Conservation (phyloP, 2,329 filamentous ascomycete species). For the Talaromyces funiculosus region DNA sequence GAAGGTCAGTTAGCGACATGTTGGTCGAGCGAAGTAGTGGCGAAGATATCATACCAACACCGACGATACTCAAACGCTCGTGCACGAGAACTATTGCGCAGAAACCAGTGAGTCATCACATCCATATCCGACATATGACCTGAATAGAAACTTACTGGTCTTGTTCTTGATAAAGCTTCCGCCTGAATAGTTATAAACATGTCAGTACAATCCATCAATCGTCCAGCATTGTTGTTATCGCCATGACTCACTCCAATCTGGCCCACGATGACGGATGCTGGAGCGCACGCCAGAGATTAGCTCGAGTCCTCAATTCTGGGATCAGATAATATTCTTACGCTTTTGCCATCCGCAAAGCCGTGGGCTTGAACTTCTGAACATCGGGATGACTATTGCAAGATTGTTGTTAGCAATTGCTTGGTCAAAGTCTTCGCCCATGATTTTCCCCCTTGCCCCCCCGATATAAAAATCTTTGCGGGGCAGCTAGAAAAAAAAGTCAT, state of each 20-base stretch:
- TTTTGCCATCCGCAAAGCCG: conserved; percentile 87
- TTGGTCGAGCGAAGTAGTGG: background rate
- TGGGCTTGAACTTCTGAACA: conserved; percentile 94
- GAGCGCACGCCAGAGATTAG: conserved; percentile 17
- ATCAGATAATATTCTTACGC: conserved; percentile 58
- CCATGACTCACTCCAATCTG: conserved; percentile 85
- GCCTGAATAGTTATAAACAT: conserved; percentile 46
- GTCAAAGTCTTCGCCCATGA: background rate
- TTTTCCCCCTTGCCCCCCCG: background rate
- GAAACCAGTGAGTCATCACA: conserved; percentile 21
- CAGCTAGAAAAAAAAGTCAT: conserved; percentile 8
- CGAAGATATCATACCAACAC: conserved; percentile 63
- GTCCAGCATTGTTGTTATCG: background rate
- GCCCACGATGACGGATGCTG: conserved; percentile 90
- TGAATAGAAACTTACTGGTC: conserved; percentile 59
- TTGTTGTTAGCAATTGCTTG: conserved; percentile 18
- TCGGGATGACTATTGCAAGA: conserved; percentile 64
- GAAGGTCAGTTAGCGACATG: background rate
- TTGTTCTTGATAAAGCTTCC: conserved; percentile 85
- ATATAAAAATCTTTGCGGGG: background rate
- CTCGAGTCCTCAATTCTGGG: background rate
- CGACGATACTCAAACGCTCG: conserved; percentile 95
- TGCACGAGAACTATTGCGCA: conserved; percentile 72
- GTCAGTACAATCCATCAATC: conserved; percentile 15
- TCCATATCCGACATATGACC: background rate